Evolutionary conservation across 2,329 filamentous ascomycete genomes (phyloP).

Genomic region (Zymoseptoria ardabiliae): DNA sequence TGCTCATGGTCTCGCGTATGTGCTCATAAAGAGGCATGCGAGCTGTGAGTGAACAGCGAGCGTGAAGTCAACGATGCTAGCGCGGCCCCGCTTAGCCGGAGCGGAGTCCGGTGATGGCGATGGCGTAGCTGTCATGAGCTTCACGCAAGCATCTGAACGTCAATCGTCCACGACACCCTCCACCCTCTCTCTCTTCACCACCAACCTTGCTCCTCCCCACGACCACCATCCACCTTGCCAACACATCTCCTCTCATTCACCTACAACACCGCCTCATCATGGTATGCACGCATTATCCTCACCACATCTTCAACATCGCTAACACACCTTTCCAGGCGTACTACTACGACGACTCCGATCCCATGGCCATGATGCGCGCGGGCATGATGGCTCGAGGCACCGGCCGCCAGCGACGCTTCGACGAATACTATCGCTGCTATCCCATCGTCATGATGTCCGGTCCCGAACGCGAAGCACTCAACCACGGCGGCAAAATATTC

Average conservation of each 20-base stretch:
- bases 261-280: background rate
- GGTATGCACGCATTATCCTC: background rate
- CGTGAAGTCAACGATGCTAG: too few relatives aligned
- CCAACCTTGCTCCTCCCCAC: background rate
- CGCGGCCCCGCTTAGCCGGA: too few relatives aligned
- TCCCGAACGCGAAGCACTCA: constrained; percentile 78
- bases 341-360: constrained; percentile 46
- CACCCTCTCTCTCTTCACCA: background rate
- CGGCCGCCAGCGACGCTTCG: constrained; percentile 66
- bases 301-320: background rate
- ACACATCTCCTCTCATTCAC: background rate
- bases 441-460: constrained; percentile 91
- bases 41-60: background rate
- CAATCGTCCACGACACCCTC: background rate
- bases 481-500: constrained; percentile 96
- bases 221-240: background rate
- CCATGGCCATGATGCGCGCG: constrained; percentile 47
- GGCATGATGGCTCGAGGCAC: constrained; percentile 46
- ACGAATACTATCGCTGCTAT: constrained; percentile 98
- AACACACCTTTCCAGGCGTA: constrained; percentile 17
- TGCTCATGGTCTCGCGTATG: background rate
- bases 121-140: background rate
- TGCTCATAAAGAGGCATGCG: background rate
- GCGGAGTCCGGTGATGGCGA: background rate
- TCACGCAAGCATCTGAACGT: background rate